phyloP scores from a whole-genome alignment of 129 eudicot species.

The Daucus carota region DH1_v3.0 NC_030387.2:38505001-38505500 shows the following conservation, averaged over 20 bases:
- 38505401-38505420: not conserved
- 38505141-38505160: slow-evolving; percentile 41
- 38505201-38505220: slow-evolving; percentile 7
- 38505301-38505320: slow-evolving; percentile 5
- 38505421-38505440: not conserved
- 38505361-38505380: not conserved
- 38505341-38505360: not conserved
- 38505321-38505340: not conserved
- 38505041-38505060: slow-evolving; percentile 99
- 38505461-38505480: too few relatives aligned
- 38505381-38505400: not conserved
- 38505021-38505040: slow-evolving; percentile 98
- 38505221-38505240: slow-evolving; percentile 60
- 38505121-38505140: slow-evolving; percentile 98
- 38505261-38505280: slow-evolving; percentile 93
- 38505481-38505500: too few relatives aligned
- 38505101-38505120: slow-evolving; percentile 83
- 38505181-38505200: not conserved
- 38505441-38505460: not conserved
- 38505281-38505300: slow-evolving; percentile 12
- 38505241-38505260: slow-evolving; percentile 92
- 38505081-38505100: slow-evolving; percentile 98
- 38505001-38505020: slow-evolving; percentile 93
- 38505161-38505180: not conserved
- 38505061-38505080: slow-evolving; percentile 99